phyloP scores from a whole-genome alignment of 2,329 filamentous ascomycete genomes.

The Emergomyces orientalis region DNA sequence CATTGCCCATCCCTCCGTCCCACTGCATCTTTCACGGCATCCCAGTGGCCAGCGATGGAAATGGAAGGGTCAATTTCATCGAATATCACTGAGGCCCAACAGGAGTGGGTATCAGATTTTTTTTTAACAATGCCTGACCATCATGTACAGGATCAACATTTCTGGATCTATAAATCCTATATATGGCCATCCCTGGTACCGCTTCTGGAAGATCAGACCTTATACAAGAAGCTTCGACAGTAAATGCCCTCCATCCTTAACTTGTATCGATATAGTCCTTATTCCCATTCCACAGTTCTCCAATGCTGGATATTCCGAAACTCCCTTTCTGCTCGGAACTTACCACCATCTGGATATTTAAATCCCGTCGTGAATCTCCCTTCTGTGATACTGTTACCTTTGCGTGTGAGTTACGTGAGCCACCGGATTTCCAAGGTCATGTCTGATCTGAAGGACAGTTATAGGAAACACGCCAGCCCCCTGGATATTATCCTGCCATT shows the following conservation, averaged over 20 bases:
- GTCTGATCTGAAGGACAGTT: conserved; percentile 14
- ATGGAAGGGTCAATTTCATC: neutral
- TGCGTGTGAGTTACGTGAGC: conserved; percentile 13
- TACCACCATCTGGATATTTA: conserved; percentile 4
- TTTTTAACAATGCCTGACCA: neutral
- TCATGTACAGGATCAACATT: neutral
- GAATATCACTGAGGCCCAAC: conserved; percentile 3
- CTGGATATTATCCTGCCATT: conserved; percentile 12
- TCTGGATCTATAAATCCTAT: neutral
- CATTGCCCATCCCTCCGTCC: neutral
- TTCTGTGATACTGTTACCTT: conserved; percentile 6
- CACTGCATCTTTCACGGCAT: neutral
- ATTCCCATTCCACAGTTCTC: neutral
- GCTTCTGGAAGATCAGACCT: neutral
- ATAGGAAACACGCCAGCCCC: conserved; percentile 12
- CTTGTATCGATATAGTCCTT: neutral
- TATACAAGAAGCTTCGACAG: neutral
- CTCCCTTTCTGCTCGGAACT: conserved; percentile 3
- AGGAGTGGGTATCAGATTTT: conserved; percentile 3
- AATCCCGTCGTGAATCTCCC: conserved; percentile 4
- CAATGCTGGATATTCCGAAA: conserved; percentile 7
- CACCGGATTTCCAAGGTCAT: conserved; percentile 12
- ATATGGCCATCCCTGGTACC: conserved; percentile 3
- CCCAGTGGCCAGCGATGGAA: neutral
- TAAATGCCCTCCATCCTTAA: neutral